Percentiles rank a stretch among this genome's conserved stretches.
Conservation (phyloP, 257 asterid species). For the Coffea eugenioides region DNA sequence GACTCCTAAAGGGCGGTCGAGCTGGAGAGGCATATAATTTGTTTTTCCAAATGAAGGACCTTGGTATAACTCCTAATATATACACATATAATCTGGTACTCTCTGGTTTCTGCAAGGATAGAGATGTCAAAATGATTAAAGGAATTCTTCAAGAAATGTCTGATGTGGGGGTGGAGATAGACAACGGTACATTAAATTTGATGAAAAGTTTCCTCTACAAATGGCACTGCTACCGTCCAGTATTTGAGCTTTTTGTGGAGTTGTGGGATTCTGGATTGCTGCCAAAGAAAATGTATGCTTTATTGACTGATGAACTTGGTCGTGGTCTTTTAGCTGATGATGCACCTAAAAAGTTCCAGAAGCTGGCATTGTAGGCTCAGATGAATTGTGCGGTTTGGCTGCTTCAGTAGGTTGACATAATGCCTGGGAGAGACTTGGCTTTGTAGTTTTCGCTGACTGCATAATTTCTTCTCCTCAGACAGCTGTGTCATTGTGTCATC, state of each 20-base stretch:
- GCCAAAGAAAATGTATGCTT: constrained; percentile 27
- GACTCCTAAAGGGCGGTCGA: constrained; percentile 47
- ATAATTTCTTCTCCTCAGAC: not conserved
- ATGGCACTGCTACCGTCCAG: constrained; percentile 24
- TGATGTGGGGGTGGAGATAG: constrained; percentile 37
- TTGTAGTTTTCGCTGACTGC: not conserved
- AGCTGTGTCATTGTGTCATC: not conserved
- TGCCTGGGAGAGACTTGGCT: not conserved
- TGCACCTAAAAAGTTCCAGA: not conserved
- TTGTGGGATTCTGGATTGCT: constrained; percentile 35
- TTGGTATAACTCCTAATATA: constrained; percentile 43
- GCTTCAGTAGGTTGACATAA: constrained; percentile 26
- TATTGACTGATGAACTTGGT: constrained; percentile 12
- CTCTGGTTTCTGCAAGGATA: constrained; percentile 44
- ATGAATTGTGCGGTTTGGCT: constrained; percentile 24
- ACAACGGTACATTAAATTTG: constrained; percentile 25
- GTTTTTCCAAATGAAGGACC: constrained; percentile 55
- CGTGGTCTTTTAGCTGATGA: constrained; percentile 2
- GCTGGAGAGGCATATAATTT: constrained; percentile 49
- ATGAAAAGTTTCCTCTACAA: constrained; percentile 30
- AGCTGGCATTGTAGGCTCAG: constrained; percentile 19
- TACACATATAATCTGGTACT: constrained; percentile 48
- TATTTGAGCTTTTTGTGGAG: constrained; percentile 24
- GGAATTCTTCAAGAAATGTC: constrained; percentile 52
- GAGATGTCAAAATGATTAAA: constrained; percentile 40